These are phyloP conservation scores for Phytophthora parvispora DNA, from an alignment of 352 stramenopile species.

Conservation along the genomic window DNA sequence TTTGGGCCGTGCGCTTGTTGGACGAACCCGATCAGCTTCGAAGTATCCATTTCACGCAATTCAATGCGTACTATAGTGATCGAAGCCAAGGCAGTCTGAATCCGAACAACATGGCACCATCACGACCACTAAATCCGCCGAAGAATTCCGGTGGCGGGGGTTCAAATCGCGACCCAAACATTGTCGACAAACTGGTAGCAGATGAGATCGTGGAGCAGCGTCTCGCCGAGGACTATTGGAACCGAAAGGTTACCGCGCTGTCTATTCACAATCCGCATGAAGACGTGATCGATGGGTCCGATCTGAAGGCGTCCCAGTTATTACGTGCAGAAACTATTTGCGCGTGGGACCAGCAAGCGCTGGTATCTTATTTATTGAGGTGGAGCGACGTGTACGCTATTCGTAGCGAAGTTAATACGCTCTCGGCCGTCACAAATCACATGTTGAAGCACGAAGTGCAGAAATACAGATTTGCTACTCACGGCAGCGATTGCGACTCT, in stretches of 20 bases:
- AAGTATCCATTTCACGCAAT: slow-evolving; percentile 69
- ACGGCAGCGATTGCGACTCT: neutral
- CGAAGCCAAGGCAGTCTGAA: slow-evolving; percentile 41
- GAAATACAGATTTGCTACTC: slow-evolving; percentile 9
- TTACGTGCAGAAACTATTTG: slow-evolving; percentile 38
- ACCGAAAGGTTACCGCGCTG: slow-evolving; percentile 41
- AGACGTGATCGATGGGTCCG: neutral
- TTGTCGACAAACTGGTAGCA: slow-evolving; percentile 22
- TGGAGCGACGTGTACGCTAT: slow-evolving; percentile 61
- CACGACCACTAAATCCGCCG: neutral
- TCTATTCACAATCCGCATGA: slow-evolving; percentile 17
- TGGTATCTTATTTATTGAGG: slow-evolving; percentile 44
- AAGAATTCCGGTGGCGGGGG: neutral
- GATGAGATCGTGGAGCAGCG: slow-evolving; percentile 41
- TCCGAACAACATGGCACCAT: slow-evolving; percentile 10
- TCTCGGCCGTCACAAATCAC: slow-evolving; percentile 45
- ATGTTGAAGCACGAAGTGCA: slow-evolving; percentile 45
- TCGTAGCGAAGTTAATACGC: slow-evolving; percentile 42
- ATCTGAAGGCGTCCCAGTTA: slow-evolving; percentile 6
- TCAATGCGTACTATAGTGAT: slow-evolving; percentile 83
- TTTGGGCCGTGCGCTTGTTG: slow-evolving; percentile 63
- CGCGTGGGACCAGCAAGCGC: slow-evolving; percentile 40
- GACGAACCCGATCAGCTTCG: slow-evolving; percentile 54
- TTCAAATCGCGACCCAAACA: neutral
- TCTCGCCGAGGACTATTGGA: slow-evolving; percentile 53